Base-by-base conservation (phyloP, 2,329 filamentous ascomycete genomes). In the Cladosporium sp. region DNA sequence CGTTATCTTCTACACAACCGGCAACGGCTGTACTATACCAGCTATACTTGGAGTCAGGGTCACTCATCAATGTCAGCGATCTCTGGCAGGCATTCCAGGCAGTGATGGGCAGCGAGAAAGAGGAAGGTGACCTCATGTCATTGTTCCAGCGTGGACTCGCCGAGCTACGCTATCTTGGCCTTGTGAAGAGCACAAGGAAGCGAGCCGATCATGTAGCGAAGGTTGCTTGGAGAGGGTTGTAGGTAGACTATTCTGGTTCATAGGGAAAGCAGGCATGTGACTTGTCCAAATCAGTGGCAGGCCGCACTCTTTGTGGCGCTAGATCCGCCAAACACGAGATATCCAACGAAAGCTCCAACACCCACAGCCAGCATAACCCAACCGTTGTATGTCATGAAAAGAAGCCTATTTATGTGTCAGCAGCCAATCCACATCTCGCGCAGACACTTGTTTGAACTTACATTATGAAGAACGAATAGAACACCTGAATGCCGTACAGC, bases 371-470 rank as follows among this genome's bases (percentile, higher is more conserved):
- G 80, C 95, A 99, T 99, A 71, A 99, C 89, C 89, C 91, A 96
- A 65, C 95, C 95, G 74, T 99, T 99, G 81, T 99, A 99, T n/a
- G 95, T 99, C 95, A 99, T 99, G 80, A 99, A 99, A 26, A 99
- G 81, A 67, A 99, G 84, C 95, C 94, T 98, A 67, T 28, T 12
- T 16, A 23, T n/a, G 7, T 29, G 46, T 62, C 12, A 62, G 59
- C 46, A 52, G 40, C 31, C 12, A 26, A 3, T 26, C 16, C 26
- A 16, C 10, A 16, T 2, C 8, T 31, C 18, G n/a, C 33, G 21
- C 11, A 5, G 16, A 8, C 6, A n/a, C 28, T 12, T 26, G 37
- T 6, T 4, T 26, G 31, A 1, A 89, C 94, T 88, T 78, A 97
- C 95, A 99, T 99, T 77, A 99, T 93, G 85, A 99, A 98, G 75